Evolutionary conservation across 1,284 basidiomycete genomes (phyloP).

Genomic region (Microbotryum silenes-acaulis): DNA sequence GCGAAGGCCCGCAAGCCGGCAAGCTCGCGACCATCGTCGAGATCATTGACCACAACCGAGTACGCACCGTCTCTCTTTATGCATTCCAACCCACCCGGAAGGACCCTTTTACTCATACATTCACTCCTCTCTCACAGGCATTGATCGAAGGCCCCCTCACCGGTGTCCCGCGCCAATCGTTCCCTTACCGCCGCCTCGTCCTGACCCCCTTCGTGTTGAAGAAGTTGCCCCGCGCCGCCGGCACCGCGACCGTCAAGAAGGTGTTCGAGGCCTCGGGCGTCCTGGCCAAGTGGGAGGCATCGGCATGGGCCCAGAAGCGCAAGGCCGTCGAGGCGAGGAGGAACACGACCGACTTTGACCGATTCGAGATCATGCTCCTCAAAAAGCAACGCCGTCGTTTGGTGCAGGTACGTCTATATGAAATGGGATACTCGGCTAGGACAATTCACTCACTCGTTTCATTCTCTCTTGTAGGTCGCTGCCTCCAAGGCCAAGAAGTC

Average conservation of each 20-base stretch:
- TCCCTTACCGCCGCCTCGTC: constrained; percentile 84
- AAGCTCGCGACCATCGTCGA: constrained; percentile 93
- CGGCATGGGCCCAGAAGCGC: constrained; percentile 85
- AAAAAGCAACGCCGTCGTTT: constrained; percentile 49
- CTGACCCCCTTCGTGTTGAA: constrained; percentile 81
- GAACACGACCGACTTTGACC: constrained; percentile 80
- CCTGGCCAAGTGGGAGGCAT: constrained; percentile 64
- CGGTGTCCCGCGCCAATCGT: constrained; percentile 82
- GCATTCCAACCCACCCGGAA: not conserved
- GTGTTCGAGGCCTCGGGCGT: constrained; percentile 72
- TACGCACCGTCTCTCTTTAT: constrained; percentile 46
- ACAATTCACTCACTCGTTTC: not conserved
- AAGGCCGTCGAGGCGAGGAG: constrained; percentile 68
- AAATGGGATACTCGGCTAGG: not conserved
- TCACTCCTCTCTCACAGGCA: constrained; percentile 51
- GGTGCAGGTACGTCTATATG: constrained; percentile 28
- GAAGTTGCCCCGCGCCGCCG: constrained; percentile 79
- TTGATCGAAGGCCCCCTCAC: constrained; percentile 91
- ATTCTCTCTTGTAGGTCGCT: constrained; percentile 5
- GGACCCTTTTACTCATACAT: not conserved
- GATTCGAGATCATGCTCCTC: constrained; percentile 56
- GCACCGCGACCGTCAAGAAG: constrained; percentile 76
- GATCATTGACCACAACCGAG: constrained; percentile 98
- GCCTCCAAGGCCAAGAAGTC: constrained; percentile 32
- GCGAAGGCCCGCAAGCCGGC: constrained; percentile 73